A percentile compares a stretch with the other conserved stretches of the same genome.
These are phyloP conservation scores for Sphagnum fallax DNA, from an alignment of 228 moss, liverwort and hornwort genomes.

Conservation along the genomic window DNA sequence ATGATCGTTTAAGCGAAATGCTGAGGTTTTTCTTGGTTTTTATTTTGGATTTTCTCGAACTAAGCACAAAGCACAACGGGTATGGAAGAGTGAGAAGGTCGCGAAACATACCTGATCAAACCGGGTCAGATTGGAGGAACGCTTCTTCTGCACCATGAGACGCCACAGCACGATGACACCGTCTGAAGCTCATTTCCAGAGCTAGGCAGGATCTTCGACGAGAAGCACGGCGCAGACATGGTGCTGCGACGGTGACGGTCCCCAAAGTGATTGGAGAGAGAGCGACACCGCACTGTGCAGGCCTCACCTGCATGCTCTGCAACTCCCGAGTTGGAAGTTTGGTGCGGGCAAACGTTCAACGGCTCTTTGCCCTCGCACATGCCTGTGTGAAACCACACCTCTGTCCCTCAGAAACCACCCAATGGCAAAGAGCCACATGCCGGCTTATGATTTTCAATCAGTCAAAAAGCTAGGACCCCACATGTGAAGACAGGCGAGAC, in stretches of 20 bases:
- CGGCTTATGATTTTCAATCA: no score
- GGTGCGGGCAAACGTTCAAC: no score
- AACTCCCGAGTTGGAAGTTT: neutral
- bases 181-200: constrained; percentile 10
- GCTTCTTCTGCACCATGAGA: neutral
- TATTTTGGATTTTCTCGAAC: no score
- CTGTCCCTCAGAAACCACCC: no score
- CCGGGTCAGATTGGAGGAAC: neutral
- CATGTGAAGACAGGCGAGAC: no score
- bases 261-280: constrained; percentile 4
- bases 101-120: neutral
- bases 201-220: neutral
- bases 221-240: constrained; percentile 1
- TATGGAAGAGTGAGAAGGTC: neutral
- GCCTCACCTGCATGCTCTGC: neutral
- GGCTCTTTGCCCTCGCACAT: no score
- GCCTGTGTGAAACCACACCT: no score
- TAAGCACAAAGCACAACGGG: no score
- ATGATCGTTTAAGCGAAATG: no score
- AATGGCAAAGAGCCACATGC: no score
- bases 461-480: no score
- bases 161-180: constrained; percentile 3
- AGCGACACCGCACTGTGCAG: constrained; percentile 5
- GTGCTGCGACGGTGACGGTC: constrained; percentile 6
- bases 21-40: no score